These are phyloP conservation scores for Imleria badia DNA, from an alignment of 768 basidiomycete species.

Conservation along the genomic window DNA sequence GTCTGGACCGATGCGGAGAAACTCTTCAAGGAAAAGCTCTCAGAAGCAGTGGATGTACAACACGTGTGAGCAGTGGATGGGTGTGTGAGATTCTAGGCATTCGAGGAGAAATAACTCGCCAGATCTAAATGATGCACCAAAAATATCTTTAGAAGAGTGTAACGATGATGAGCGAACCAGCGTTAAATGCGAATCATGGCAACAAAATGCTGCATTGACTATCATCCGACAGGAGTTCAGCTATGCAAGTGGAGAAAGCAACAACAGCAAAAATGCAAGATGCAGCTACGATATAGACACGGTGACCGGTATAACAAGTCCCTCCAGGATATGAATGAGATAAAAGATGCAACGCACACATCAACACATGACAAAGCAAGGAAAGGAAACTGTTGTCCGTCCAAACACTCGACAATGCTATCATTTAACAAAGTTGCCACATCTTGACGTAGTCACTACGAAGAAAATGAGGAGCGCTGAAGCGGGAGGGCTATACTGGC, in stretches of 20 bases:
- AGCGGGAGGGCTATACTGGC: too few species aligned
- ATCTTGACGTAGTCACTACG: conserved; percentile 34
- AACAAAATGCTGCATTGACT: background rate
- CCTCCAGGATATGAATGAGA: background rate
- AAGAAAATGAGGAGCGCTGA: background rate
- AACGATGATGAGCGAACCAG: background rate
- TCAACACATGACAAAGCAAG: background rate
- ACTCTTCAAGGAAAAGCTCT: conserved; percentile 70
- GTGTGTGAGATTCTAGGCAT: background rate
- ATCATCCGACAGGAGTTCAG: background rate
- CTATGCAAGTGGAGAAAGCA: background rate
- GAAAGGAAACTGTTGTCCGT: background rate
- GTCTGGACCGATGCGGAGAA: conserved; percentile 90
- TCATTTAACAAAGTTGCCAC: conserved; percentile 30
- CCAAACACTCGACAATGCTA: background rate
- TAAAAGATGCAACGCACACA: background rate
- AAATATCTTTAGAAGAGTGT: background rate
- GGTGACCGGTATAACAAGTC: background rate
- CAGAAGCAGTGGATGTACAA: conserved; percentile 42
- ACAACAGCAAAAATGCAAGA: background rate
- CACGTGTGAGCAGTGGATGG: background rate
- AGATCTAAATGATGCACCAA: background rate
- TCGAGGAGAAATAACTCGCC: background rate
- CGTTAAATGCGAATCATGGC: background rate
- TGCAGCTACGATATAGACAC: background rate